Evolutionary conservation across 1,284 basidiomycete species (phyloP).

Genomic region (Schizophyllum commune): DNA sequence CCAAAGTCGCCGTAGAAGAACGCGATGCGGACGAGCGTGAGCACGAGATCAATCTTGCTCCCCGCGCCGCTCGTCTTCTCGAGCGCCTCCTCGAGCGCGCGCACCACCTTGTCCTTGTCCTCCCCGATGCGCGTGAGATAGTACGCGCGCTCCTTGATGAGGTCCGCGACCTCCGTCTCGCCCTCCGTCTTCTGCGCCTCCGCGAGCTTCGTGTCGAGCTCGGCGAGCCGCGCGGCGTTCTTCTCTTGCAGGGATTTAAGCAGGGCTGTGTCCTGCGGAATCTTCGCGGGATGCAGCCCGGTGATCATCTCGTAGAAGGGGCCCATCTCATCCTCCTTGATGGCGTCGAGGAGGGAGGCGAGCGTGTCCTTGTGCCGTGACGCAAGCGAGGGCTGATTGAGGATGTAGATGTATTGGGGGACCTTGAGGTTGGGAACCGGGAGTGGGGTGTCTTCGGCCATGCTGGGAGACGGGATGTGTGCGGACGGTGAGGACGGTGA

Average conservation of each 20-base stretch:
- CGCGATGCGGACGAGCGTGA: slow-evolving; percentile 85
- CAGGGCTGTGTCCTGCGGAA: slow-evolving; percentile 50
- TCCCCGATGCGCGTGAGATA: slow-evolving; percentile 82
- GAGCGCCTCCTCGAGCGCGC: slow-evolving; percentile 77
- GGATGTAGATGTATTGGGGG: slow-evolving; percentile 70
- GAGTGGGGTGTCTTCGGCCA: slow-evolving; percentile 80
- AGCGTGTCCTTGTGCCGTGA: slow-evolving; percentile 64
- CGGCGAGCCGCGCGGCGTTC: slow-evolving; percentile 72
- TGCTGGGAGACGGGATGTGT: slow-evolving; percentile 23
- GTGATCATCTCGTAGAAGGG: slow-evolving; percentile 22
- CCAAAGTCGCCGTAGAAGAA: slow-evolving; percentile 85
- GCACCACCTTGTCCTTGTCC: slow-evolving; percentile 47
- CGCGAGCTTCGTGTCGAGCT: slow-evolving; percentile 72
- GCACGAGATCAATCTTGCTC: slow-evolving; percentile 86
- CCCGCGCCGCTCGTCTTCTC: slow-evolving; percentile 93
- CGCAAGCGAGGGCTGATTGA: slow-evolving; percentile 54
- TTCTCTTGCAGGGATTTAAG: slow-evolving; percentile 65
- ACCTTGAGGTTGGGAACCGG: slow-evolving; percentile 83
- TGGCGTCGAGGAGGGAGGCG: slow-evolving; percentile 62
- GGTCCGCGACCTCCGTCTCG: slow-evolving; percentile 89
- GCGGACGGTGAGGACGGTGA: too few species aligned
- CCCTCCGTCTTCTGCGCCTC: slow-evolving; percentile 91
- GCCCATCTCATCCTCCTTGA: slow-evolving; percentile 77
- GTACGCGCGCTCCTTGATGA: slow-evolving; percentile 78
- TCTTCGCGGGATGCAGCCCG: slow-evolving; percentile 17